Percentiles rank a stretch among this genome's conserved stretches.
phyloP scores from a whole-genome alignment of 495 filamentous ascomycete species.

The Rhizodiscina lignyota region DNA sequence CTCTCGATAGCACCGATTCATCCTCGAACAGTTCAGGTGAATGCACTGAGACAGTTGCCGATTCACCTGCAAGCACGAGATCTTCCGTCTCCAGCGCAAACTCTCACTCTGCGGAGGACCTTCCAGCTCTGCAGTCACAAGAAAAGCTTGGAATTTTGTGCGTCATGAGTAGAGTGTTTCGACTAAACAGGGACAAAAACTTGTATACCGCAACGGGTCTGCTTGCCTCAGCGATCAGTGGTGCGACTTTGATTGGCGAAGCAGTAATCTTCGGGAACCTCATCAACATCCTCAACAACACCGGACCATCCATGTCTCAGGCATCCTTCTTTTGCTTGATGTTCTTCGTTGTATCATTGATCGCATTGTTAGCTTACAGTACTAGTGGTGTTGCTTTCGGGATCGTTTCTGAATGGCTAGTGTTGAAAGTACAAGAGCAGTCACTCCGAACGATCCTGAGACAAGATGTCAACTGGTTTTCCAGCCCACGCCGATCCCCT shows the following conservation, averaged over 20 bases:
- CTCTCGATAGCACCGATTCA: no score
- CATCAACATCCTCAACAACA: conserved; percentile 20
- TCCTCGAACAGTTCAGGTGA: no score
- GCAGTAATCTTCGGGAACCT: conserved; percentile 35
- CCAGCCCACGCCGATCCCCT: conserved; percentile 28
- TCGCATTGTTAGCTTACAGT: conserved; percentile 29
- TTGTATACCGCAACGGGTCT: conserved; percentile 8
- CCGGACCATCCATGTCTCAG: background rate
- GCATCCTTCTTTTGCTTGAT: conserved; percentile 32
- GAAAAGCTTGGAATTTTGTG: no score
- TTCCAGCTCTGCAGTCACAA: no score
- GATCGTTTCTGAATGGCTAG: conserved; percentile 28
- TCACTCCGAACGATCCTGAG: conserved; percentile 30
- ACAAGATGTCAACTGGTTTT: conserved; percentile 34
- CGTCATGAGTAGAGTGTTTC: no score
- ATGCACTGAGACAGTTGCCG: no score
- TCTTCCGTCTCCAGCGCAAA: no score
- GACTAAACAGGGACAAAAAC: no score
- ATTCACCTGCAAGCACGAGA: no score
- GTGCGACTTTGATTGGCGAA: conserved; percentile 28
- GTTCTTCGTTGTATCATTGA: conserved; percentile 35
- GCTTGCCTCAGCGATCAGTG: conserved; percentile 22
- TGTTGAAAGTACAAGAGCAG: conserved; percentile 26
- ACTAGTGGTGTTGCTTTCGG: conserved; percentile 30
- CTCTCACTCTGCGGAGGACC: no score